Base-by-base conservation (phyloP, 1,284 basidiomycete species). In the Ustilago sp. region DNA sequence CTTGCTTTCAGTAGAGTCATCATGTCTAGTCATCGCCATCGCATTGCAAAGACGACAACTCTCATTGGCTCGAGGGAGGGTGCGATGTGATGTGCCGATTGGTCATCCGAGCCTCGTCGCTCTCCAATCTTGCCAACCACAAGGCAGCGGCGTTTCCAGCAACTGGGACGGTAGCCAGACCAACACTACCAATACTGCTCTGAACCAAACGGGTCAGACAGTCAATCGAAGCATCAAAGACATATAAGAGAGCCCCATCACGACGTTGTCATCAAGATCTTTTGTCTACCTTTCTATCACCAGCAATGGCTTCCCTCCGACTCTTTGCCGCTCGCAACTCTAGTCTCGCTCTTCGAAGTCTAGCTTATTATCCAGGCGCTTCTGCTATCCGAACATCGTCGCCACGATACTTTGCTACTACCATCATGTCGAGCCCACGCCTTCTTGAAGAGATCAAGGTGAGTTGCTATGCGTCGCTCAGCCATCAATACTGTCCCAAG, bases 381-480 rank as follows among this genome's bases (percentile, higher is more conserved):
- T 45, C 13, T 45, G 19, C 43, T 45, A 47, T 6, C 34, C 55
- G 47, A 34, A 17, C 57, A 38, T 17, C 17, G 9, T 23, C 35
- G 11, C 13, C 36, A 17, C 68, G 59, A 23, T 43, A 32, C 45
- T 62, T 70, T 41, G 59, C 63, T 36, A 52, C 59, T 17, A 36
- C 54, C 47, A 36, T 54, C 41, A 71, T 71, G 68, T 58, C 63
- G 6, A 52, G 36, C 58, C 31, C 8, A 43, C 48, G 36, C 43
- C 59, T 71, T 15, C 28, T 65, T 31, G 55, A 66, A 47, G 69
- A 72, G 59, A 67, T 72, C 69, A 66, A 71, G 63, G 68, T 71
- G 11, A 28, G 63, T 59, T n/a, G 36, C 35, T n/a, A 36, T 11
- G 38, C 48, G 31, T 52, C 28, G 0, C 13, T 45, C 31, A 23